Base-by-base conservation (phyloP, 208 protist species). In the Leishmania tarentolae region DNA sequence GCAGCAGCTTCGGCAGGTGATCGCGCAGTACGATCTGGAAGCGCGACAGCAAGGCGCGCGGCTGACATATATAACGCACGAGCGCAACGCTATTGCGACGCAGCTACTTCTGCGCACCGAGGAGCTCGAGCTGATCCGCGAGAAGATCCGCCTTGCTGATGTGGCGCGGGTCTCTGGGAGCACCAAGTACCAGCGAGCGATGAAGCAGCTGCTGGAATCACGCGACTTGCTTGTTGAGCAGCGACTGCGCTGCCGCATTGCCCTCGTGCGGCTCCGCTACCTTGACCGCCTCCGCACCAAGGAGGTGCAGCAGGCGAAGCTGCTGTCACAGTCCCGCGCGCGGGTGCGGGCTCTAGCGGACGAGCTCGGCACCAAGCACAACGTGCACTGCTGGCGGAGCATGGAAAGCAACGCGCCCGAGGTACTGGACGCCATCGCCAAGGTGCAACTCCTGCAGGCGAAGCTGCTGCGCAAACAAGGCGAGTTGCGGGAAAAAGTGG, bases 21-120 rank as follows among this genome's bases (percentile, higher is more conserved):
- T 99, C 76, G 88, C 86, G 42, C 98, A 99, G 80, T 98, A 97
- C 73, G 99, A 99, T 80, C 79, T 84, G 24, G 98, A 98, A 82
- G 88, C 90, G 40, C 82, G 83, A 50, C 93, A 96, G 77, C 98
- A 99, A 83, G 81, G 91, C 71, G 98, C 98, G 82, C 95, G 99
- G 44, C 94, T 99, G 65, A 90, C 96, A 13, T 87, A 87, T 35
- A 94, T 99, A 63, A 96, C 98, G 42, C 97, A 97, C 83, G 98
- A 99, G 88, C 92, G 99, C 66, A 99, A 99, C 88, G 95, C 99
- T 31, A 90, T 99, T 3, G 98, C 96, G 37, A 93, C 96, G 31
- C 98, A 99, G 86, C 90, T 99, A 35, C 98, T 99, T 44, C 95
- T 97, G 21, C 92, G 98, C 76, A 99, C 99, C 85, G 98, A 99